phyloP scores from a whole-genome alignment of 805 yeast species.

The Grigorovia yakushimaensis region DNA sequence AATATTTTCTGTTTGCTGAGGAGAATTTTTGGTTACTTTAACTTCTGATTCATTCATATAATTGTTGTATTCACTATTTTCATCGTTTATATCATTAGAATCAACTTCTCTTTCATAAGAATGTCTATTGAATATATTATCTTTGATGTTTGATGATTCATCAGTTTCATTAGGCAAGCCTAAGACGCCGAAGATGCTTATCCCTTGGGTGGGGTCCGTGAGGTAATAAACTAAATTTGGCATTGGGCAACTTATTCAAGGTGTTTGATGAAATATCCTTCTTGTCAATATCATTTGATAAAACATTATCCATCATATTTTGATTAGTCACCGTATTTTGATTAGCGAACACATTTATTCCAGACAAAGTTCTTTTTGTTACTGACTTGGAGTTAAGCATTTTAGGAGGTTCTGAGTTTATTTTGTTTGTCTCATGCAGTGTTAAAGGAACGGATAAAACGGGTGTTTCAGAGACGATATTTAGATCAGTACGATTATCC shows the following conservation, averaged over 20 bases:
- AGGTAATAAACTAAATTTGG: background rate
- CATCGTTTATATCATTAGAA: no score
- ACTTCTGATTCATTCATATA: background rate
- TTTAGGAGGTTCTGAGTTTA: background rate
- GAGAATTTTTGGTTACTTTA: background rate
- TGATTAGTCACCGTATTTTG: background rate
- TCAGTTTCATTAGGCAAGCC: slow-evolving; percentile 8
- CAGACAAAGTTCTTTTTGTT: background rate
- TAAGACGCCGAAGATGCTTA: slow-evolving; percentile 7
- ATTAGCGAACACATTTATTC: background rate
- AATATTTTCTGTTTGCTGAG: background rate
- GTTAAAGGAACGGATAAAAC: no score
- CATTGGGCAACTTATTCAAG: no score
- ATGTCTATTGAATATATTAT: no score
- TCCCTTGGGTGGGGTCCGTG: background rate
- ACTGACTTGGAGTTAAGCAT: background rate
- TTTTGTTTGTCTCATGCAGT: background rate
- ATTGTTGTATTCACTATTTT: background rate
- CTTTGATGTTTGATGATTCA: background rate
- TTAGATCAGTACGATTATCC: no score
- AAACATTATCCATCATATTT: no score
- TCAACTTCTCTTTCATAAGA: no score
- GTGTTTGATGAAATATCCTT: no score
- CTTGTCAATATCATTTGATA: no score
- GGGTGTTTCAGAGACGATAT: no score